Conservation (phyloP, 2,329 filamentous ascomycete genomes). For the Xylariaceae sp. region DNA sequence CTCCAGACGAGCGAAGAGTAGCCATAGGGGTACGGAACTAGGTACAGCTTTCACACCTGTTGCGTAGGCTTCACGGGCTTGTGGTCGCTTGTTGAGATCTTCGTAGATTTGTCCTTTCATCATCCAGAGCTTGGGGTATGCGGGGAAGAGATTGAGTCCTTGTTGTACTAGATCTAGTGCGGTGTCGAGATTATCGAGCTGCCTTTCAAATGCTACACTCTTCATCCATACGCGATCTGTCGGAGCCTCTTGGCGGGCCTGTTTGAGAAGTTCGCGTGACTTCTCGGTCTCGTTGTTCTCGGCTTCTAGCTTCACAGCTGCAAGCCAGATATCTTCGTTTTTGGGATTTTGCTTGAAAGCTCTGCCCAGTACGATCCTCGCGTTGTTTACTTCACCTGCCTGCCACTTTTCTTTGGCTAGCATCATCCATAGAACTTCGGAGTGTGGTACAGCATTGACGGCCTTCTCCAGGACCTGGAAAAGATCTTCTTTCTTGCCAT, state of each 20-base stretch:
- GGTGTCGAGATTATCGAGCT: conserved; percentile 72
- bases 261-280: conserved; percentile 76
- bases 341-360: conserved; percentile 95
- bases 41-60: conserved; percentile 85
- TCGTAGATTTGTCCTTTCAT: conserved; percentile 99
- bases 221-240: conserved; percentile 98
- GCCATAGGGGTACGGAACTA: conserved; percentile 81
- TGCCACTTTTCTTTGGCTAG: conserved; percentile 94
- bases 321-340: conserved; percentile 97
- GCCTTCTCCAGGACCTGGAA: conserved; percentile 88
- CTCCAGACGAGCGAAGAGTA: conserved; percentile 84
- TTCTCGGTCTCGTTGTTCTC: conserved; percentile 81
- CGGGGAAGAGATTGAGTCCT: conserved; percentile 81
- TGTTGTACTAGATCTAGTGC: conserved; percentile 86
- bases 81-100: conserved; percentile 70
- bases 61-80: conserved; percentile 86
- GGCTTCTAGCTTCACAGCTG: conserved; percentile 92
- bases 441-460: conserved; percentile 87
- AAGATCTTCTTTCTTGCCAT: conserved; percentile 79
- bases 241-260: conserved; percentile 82
- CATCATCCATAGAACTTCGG: conserved; percentile 92
- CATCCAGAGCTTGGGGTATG: conserved; percentile 90
- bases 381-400: conserved; percentile 81
- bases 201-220: conserved; percentile 87
- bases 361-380: conserved; percentile 77